phyloP scores from a whole-genome alignment of 768 basidiomycete species.

The Russula ochroleuca region DNA sequence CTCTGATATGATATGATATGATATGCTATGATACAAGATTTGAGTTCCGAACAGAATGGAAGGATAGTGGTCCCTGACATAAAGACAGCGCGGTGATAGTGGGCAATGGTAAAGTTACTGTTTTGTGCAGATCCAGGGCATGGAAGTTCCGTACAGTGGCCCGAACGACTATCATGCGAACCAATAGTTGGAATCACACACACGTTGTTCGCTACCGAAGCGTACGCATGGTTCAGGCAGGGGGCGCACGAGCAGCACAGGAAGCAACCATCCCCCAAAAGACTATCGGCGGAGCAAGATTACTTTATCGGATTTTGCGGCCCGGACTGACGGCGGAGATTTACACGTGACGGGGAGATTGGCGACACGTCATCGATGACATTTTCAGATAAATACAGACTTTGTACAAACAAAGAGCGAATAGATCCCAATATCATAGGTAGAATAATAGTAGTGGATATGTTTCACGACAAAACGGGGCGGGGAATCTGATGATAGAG shows the following conservation, averaged over 20 bases:
- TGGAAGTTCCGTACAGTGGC: not conserved
- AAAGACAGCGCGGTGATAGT: not conserved
- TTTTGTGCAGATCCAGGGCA: not conserved
- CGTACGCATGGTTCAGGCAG: not conserved
- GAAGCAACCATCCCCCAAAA: not conserved
- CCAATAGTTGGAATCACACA: not conserved
- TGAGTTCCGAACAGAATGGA: not conserved
- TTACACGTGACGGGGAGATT: not conserved
- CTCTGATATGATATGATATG: not conserved
- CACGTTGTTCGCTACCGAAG: constrained; percentile 14
- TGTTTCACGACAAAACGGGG: constrained; percentile 13
- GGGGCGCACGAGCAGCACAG: not conserved
- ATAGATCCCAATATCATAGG: constrained; percentile 18
- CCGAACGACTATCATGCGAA: not conserved
- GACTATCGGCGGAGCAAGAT: not conserved
- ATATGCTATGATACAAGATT: not conserved
- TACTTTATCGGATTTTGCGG: too few species aligned
- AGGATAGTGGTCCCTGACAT: not conserved
- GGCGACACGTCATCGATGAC: not conserved
- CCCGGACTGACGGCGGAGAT: too few species aligned
- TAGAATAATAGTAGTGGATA: constrained; percentile 18
- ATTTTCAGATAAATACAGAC: constrained; percentile 15
- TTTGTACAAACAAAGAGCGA: constrained; percentile 8
- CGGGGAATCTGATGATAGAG: constrained; percentile 1
- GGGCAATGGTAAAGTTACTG: not conserved